phyloP scores from a whole-genome alignment of 139 green algal genomes.

The Tetraselmis striata region DNA sequence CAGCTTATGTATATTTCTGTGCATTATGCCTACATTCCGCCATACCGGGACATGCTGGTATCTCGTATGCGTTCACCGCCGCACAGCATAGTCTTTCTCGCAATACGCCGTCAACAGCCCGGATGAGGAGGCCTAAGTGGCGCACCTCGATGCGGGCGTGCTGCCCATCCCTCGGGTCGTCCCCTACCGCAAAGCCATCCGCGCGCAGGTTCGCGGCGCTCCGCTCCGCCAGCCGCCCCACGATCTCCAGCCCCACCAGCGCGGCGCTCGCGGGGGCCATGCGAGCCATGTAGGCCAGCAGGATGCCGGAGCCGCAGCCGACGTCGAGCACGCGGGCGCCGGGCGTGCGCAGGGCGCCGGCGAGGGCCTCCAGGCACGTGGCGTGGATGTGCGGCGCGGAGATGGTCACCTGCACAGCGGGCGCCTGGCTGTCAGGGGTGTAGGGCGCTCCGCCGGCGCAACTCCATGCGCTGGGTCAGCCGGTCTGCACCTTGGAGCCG shows the following conservation, averaged over 20 bases:
- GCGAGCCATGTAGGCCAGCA: slow-evolving; percentile 68
- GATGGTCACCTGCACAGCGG: slow-evolving; percentile 71
- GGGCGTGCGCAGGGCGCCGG: slow-evolving; percentile 37
- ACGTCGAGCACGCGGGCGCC: slow-evolving; percentile 79
- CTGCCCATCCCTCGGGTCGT: not conserved
- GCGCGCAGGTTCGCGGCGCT: not conserved
- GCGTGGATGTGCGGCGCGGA: slow-evolving; percentile 94
- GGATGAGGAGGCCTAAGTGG: too few species aligned
- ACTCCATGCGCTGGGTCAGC: too few species aligned
- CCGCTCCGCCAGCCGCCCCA: not conserved
- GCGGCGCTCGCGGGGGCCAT: slow-evolving; percentile 39
- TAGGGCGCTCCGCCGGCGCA: too few species aligned
- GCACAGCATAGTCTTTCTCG: too few species aligned
- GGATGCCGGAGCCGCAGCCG: slow-evolving; percentile 69
- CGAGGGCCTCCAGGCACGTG: slow-evolving; percentile 76
- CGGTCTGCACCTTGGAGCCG: not conserved
- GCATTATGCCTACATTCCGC: too few species aligned
- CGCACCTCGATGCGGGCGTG: slow-evolving; percentile 1
- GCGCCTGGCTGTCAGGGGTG: too few species aligned
- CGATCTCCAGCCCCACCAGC: not conserved
- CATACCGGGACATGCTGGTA: too few species aligned
- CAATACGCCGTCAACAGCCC: too few species aligned
- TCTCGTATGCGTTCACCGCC: too few species aligned
- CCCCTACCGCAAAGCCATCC: not conserved
- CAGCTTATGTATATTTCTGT: too few species aligned